Evolutionary conservation across 2,329 filamentous ascomycete genomes (phyloP), one percentile per base, ranked within the genome.

Genomic region (Myotisia sp.): DNA sequence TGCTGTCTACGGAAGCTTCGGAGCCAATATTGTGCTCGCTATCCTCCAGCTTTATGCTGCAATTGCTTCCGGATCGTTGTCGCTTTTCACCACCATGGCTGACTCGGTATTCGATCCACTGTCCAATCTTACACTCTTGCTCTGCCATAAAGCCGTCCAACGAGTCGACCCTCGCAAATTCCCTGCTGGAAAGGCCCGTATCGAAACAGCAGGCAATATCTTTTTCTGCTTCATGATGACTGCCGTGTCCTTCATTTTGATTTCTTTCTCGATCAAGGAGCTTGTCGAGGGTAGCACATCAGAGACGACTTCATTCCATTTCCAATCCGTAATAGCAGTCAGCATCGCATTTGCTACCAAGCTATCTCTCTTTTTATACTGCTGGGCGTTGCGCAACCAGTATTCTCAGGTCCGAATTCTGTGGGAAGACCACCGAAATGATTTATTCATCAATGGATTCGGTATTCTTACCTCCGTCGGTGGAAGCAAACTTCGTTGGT

Each of bases 141-240:
- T 93, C 23, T 84, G 79, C 40, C 79, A 86, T 56, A 82, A 87
- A 32, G 87, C 90, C 32, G 84, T 94, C 44, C 80, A 79, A 47
- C 76, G 74, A 34, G 87, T 95, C 24, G 85, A 98, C 48, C 72
- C 81, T 2, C 73, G 76, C 33, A 79, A 80, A 29, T 98, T 92
- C 52, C 87, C 87, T 0, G 85, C 81, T 0, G 87, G 87, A 43
- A 94, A 93, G 56, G 85, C 86, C 4, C 78, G 90, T 19, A 81
- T 98, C 42, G 87, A 95, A 59, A 95, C 86, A 0, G 82, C 86
- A 0, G 90, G 90, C 34, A 98, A 95, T 51, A 94, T 95, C 44
- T 75, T 79, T 39, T 98, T 98, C 59, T 93, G 85, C 59, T 92
- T 92, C 58, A 67, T 98, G 47, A 95, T 98, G 90, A 85, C 77